Evolutionary conservation across 2,329 filamentous ascomycete genomes (phyloP), one percentile per base, ranked within the genome.

Genomic region (Leptoxyphium fumago): DNA sequence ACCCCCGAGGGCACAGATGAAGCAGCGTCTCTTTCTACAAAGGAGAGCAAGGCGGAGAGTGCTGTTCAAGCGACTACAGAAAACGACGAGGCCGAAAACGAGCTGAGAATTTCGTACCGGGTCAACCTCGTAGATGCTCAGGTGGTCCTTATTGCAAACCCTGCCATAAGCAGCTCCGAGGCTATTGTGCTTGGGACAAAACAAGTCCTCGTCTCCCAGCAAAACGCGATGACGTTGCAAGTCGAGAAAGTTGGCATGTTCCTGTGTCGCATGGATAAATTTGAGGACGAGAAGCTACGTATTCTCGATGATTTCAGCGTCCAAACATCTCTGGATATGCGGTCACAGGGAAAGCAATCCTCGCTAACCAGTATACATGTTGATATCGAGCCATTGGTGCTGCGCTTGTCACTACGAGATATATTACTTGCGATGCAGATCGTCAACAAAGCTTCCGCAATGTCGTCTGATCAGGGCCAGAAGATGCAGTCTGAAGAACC

Each of bases 171-270:
- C 13, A 93, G 81, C 58, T 96, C 91, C 0, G 93, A 99, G 60
- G 91, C 91, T 2, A 93, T 98, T 53, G 93, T 98, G 0, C 71
- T 98, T 18, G 85, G 87, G 41, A 94, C 88, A 2, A 94, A 95
- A 60, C 88, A 98, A 61, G 78, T 96, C 10, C 72, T 96, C 2
- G 73, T 96, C 10, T 94, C 89, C 2, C 84, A 94, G 55, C 93
- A 98, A 61, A 86, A 96, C 66, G 85, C 89, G 8, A 74, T 93
- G 53, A 95, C 91, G 1, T 74, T 99, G 58, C 89, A 98, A 58
- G 78, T 98, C 2, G 88, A 86, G 7, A 81, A 96, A 57, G 77
- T 96, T 43, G 91, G 91, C 53, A 98, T 99, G 91, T 99, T 95
- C 61, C 65, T 98, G 29, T 98, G 93, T 59, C 83, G 91, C 10